Evolutionary conservation across 148 eudicot species (phyloP), one percentile per base, ranked within the genome.

Genomic region (Rhododendron kiyosumense): DNA sequence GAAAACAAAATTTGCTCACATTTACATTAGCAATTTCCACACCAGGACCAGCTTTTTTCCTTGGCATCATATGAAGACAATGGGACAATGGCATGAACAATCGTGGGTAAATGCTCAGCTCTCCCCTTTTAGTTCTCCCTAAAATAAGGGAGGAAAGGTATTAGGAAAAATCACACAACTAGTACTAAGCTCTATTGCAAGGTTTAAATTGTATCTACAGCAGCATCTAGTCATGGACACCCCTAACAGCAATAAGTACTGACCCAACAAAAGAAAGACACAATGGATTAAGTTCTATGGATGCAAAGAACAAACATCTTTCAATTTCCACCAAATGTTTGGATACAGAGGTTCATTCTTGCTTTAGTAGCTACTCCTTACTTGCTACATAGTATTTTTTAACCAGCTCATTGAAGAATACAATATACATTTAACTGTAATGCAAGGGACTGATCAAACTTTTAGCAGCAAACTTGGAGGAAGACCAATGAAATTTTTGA

Each of bases 41-140:
- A 48, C 90, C 92, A 88, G 93, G 84, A 52, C 86, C 96, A 78
- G 89, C 86, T 82, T 95, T 96, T 84, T 91, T 96, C 86, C 94
- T 91, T 28, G 98, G 98, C 95, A 97, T 90, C 99, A 97, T 94
- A 87, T 95, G 99, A 81, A 97, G 95, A 86, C 99, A 95, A 82
- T 95, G 98, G 12, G 99, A 97, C 73, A 97, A 88, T 49, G 88
- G 90, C 3, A 85, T 67, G 79, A 97, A 93, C 84, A 94, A 87
- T 87, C 92, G 91, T 41, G 99, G 99, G 46, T 95, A 97, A 63
- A 97, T 88, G 85, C 98, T 95, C 15, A 95, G 90, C 91, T 97
- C 99, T 43, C 99, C 99, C 90, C 91, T 95, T 85, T 95, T 97
- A 81, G 94, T 92, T 91, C 94, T 97, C 49, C 99, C 99, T 97